These are phyloP conservation scores for Calonectria naviculata DNA, from an alignment of 2,329 filamentous ascomycete genomes.

Conservation along the genomic window DNA sequence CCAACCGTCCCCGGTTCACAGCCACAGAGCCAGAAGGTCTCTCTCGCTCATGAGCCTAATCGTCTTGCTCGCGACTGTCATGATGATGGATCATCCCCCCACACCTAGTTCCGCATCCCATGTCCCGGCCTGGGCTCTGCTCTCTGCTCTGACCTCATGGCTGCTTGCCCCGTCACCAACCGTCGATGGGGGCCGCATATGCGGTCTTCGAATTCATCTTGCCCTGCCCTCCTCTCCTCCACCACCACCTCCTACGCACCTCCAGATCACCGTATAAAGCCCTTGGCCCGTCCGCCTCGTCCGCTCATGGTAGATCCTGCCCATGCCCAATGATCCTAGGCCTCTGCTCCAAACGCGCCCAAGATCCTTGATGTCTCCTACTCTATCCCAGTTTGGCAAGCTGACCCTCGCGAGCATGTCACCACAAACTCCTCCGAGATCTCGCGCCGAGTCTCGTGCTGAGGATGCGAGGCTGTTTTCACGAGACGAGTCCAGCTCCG, in stretches of 20 bases:
- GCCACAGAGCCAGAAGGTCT: not conserved
- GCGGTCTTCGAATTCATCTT: not conserved
- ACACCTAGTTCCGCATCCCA: not conserved
- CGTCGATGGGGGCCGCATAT: conserved; percentile 29
- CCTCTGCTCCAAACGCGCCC: not conserved
- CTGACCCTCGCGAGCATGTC: conserved; percentile 45
- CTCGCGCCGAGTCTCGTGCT: conserved; percentile 23
- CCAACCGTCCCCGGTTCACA: not conserved
- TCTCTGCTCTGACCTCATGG: conserved; percentile 22
- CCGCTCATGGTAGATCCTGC: not conserved
- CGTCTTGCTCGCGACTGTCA: not conserved
- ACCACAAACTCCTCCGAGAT: conserved; percentile 33
- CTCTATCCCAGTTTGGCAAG: conserved; percentile 40
- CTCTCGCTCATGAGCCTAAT: not conserved
- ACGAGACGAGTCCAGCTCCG: conserved; percentile 41
- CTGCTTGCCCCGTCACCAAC: conserved; percentile 25
- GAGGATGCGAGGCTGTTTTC: conserved; percentile 12
- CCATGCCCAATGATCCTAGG: not conserved
- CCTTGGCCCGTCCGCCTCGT: conserved; percentile 12
- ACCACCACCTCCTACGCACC: not conserved
- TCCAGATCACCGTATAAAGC: conserved; percentile 31
- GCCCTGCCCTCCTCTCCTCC: not conserved
- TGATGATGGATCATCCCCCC: conserved; percentile 7
- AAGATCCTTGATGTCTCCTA: conserved; percentile 38
- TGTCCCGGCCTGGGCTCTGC: conserved; percentile 3